Conservation (phyloP, 768 basidiomycete genomes). For the Leccinum subtestaceum region DNA sequence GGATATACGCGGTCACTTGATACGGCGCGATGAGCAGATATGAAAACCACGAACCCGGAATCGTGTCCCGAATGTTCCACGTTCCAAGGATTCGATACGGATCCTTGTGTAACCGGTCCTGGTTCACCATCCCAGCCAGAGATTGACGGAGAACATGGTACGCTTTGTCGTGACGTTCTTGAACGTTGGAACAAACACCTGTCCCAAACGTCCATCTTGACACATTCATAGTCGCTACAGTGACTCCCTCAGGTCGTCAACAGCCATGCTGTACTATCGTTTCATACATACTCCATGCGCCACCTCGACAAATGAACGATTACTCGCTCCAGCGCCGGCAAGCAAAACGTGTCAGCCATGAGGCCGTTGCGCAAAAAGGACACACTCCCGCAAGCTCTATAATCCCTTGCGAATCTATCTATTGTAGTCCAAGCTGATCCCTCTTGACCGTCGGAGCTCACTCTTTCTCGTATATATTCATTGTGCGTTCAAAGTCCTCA, state of each 20-base stretch:
- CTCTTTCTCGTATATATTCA: slow-evolving; percentile 28
- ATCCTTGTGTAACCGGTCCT: not conserved
- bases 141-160: not conserved
- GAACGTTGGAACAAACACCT: not conserved
- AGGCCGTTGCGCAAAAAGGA: slow-evolving; percentile 23
- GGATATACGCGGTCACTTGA: slow-evolving; percentile 4
- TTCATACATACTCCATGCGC: slow-evolving; percentile 19
- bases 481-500: slow-evolving; percentile 13
- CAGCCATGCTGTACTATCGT: slow-evolving; percentile 6
- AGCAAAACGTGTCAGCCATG: slow-evolving; percentile 35
- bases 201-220: not conserved
- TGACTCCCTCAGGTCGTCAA: not conserved
- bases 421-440: slow-evolving; percentile 19
- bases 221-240: not conserved
- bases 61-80: not conserved
- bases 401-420: slow-evolving; percentile 25
- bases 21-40: slow-evolving; percentile 8
- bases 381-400: slow-evolving; percentile 20
- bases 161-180: not conserved
- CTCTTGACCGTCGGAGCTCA: slow-evolving; percentile 24
- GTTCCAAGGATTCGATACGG: not conserved
- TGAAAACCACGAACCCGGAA: slow-evolving; percentile 9
- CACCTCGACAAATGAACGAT: slow-evolving; percentile 24
- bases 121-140: not conserved
- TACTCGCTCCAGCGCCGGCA: slow-evolving; percentile 29